phyloP scores from a whole-genome alignment of 2,329 filamentous ascomycete genomes.

The Colletotrichum lupini region DNA sequence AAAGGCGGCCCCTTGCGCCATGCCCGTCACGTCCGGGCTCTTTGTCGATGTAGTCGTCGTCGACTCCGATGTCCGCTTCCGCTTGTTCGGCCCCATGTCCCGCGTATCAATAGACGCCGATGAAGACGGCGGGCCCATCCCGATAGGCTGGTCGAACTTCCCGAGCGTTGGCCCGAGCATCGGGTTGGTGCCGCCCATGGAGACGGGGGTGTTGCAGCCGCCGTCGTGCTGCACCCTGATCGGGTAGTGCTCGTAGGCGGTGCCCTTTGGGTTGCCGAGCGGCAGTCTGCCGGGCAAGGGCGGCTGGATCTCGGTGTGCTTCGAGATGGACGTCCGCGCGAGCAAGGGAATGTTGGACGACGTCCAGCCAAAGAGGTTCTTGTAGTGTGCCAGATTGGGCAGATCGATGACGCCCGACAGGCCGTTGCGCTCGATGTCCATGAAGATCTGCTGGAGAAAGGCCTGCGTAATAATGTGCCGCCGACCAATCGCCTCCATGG shows the following conservation, averaged over 20 bases:
- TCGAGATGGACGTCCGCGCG: constrained; percentile 56
- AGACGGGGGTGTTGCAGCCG: neutral
- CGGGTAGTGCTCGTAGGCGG: constrained; percentile 11
- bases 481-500: constrained; percentile 81
- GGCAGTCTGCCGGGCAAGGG: constrained; percentile 59
- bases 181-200: neutral
- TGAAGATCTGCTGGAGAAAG: constrained; percentile 84
- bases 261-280: constrained; percentile 41
- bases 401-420: constrained; percentile 50
- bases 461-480: constrained; percentile 82
- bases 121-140: neutral
- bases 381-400: constrained; percentile 48
- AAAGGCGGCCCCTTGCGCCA: neutral
- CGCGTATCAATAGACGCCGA: neutral
- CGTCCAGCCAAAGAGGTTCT: constrained; percentile 42
- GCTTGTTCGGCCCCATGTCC: constrained; percentile 34
- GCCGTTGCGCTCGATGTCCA: constrained; percentile 76
- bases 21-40: neutral
- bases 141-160: neutral
- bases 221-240: neutral
- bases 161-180: neutral
- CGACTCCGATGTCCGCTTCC: constrained; percentile 35
- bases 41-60: neutral
- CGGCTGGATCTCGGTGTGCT: constrained; percentile 51
- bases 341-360: constrained; percentile 59